phyloP scores from a whole-genome alignment of 2,329 filamentous ascomycete species.

The Didymella keratinophila region DNA sequence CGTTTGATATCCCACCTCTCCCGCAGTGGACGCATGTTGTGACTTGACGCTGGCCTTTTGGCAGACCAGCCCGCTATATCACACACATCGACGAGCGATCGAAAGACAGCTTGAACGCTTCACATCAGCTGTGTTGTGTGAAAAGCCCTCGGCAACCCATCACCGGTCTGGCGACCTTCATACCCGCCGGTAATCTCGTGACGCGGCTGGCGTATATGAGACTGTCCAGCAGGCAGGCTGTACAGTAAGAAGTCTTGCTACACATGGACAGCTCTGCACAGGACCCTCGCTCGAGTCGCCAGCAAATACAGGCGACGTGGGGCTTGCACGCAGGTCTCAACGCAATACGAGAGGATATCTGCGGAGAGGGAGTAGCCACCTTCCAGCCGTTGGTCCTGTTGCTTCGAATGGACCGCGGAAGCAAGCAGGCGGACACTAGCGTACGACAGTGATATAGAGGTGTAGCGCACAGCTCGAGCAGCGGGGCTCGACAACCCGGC shows the following conservation, averaged over 20 bases:
- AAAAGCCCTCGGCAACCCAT: background rate
- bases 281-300: background rate
- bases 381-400: no score
- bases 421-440: background rate
- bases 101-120: background rate
- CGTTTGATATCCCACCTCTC: conserved; percentile 1
- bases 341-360: background rate
- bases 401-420: background rate
- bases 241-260: background rate
- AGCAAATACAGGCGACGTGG: background rate
- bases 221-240: background rate
- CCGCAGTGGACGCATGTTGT: background rate
- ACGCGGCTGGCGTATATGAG: background rate
- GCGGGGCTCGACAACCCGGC: background rate
- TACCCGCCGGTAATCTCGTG: background rate
- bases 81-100: background rate
- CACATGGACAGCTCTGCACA: background rate
- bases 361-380: background rate
- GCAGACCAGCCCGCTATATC: background rate
- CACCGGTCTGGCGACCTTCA: background rate
- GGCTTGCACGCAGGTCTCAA: background rate
- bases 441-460: background rate
- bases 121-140: no score
- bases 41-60: background rate
- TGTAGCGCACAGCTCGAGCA: background rate